Evolutionary conservation across 2,329 filamentous ascomycete genomes (phyloP), one percentile per base, ranked within the genome.

Genomic region (Fusarium sp.): DNA sequence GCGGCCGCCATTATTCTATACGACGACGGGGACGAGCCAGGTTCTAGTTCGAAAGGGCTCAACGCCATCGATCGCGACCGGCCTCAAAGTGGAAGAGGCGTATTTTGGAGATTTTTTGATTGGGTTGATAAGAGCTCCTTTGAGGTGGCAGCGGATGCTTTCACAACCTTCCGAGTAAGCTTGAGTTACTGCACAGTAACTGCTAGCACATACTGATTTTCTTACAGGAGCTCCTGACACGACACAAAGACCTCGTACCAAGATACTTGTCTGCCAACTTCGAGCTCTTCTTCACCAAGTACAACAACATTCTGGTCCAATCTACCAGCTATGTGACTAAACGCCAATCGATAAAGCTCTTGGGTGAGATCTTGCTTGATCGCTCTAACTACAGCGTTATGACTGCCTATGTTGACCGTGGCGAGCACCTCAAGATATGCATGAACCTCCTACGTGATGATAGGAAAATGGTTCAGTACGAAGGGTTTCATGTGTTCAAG

Each of bases 401-500:
- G 96, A 98, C 95, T 58, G 89, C 92, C 66, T 99, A 98, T 77
- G 96, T 99, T 60, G 94, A 97, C 78, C 90, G 92, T 48, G 94
- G 94, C 62, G 95, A 98, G 77, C 94, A 99, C 76, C 87, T 99
- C 72, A 99, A 99, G 82, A 92, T 98, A 68, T 96, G 94, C 82
- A 99, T 99, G 96, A 98, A 97, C 79, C 85, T 99, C 62, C 83
- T 99, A 64, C 90, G 94, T 71, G 96, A 98, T 78, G 95, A 98
- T 79, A 89, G 95, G 72, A 96, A 97, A 80, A 99, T 99, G 94
- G 96, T 99, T 65, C 96, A 98, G 80, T 99, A 99, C 78, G 96
- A 99, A 79, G 96, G 94, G 9, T 99, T 99, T 79, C 96, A 99
- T 78, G 95, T 99, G 41, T 99, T 99, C 86, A 99, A 99, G 84